phyloP scores from a whole-genome alignment of 495 filamentous ascomycete genomes.

The Xylaria grammica region DNA sequence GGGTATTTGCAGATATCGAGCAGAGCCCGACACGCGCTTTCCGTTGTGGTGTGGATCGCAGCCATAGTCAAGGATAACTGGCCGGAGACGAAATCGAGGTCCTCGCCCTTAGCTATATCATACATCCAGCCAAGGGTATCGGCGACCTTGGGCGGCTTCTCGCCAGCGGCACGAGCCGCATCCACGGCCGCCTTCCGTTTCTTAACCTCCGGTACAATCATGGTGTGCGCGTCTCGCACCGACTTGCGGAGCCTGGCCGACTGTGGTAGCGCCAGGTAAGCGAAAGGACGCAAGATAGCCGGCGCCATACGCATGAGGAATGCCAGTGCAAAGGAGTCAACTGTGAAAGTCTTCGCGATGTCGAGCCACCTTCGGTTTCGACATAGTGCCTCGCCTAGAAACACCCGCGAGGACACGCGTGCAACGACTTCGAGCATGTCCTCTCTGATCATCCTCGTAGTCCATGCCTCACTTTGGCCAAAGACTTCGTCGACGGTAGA shows the following conservation, averaged over 20 bases:
- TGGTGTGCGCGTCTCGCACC: constrained; percentile 35
- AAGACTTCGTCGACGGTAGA: constrained; percentile 45
- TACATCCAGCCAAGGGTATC: constrained; percentile 46
- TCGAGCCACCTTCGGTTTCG: constrained; percentile 53
- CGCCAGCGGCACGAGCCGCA: constrained; percentile 30
- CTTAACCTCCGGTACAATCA: constrained; percentile 43
- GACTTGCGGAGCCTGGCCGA: constrained; percentile 31
- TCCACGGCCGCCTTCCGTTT: constrained; percentile 35
- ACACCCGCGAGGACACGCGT: constrained; percentile 53
- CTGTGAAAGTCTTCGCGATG: constrained; percentile 48
- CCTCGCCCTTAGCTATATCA: constrained; percentile 32
- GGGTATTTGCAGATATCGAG: constrained; percentile 47
- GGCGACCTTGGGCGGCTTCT: constrained; percentile 38
- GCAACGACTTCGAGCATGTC: constrained; percentile 49
- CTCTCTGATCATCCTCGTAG: constrained; percentile 27
- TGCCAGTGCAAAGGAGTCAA: constrained; percentile 40
- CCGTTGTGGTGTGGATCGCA: constrained; percentile 46
- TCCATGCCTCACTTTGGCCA: constrained; percentile 31
- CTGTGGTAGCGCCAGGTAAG: constrained; percentile 39
- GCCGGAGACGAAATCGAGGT: constrained; percentile 35
- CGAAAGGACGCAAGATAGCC: constrained; percentile 41
- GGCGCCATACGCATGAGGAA: constrained; percentile 42
- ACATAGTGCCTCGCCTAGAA: constrained; percentile 50
- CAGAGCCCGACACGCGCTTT: constrained; percentile 41
- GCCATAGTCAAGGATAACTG: constrained; percentile 40